A percentile compares a stretch with the other conserved stretches of the same genome.
These are phyloP conservation scores for Cenchrus purpureus DNA, from an alignment of 176 grass and related monocot species.

Conservation along the genomic window DNA sequence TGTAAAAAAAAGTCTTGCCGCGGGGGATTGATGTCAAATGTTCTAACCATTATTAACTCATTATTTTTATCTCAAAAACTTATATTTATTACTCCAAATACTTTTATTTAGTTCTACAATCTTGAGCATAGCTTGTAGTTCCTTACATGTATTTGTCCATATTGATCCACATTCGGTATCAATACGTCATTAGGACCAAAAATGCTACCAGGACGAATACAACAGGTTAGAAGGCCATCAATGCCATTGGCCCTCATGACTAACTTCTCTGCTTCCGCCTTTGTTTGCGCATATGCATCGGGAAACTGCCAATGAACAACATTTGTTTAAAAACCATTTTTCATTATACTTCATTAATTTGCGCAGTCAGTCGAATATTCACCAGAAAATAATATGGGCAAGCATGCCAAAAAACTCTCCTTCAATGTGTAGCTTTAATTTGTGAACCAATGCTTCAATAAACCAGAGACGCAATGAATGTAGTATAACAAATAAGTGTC, in stretches of 20 bases:
- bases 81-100: too few species aligned
- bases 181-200: slow-evolving; percentile 62
- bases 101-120: too few species aligned
- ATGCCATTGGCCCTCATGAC: slow-evolving; percentile 57
- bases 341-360: neutral
- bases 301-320: slow-evolving; percentile 50
- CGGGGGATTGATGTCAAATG: neutral
- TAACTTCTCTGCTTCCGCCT: slow-evolving; percentile 80
- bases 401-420: neutral
- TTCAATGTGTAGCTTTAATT: neutral
- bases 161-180: slow-evolving; percentile 29
- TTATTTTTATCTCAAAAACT: neutral
- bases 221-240: slow-evolving; percentile 68
- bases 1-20: neutral
- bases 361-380: too few species aligned
- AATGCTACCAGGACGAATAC: slow-evolving; percentile 66
- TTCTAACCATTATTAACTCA: neutral
- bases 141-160: slow-evolving; percentile 2
- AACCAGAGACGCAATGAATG: neutral
- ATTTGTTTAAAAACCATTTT: neutral
- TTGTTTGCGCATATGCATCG: slow-evolving; percentile 75
- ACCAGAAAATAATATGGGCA: neutral
- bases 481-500: neutral
- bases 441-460: neutral
- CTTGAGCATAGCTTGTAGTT: neutral